Conservation (phyloP, 371 early-diverging fungal species). For the Parasitella parasitica region DNA sequence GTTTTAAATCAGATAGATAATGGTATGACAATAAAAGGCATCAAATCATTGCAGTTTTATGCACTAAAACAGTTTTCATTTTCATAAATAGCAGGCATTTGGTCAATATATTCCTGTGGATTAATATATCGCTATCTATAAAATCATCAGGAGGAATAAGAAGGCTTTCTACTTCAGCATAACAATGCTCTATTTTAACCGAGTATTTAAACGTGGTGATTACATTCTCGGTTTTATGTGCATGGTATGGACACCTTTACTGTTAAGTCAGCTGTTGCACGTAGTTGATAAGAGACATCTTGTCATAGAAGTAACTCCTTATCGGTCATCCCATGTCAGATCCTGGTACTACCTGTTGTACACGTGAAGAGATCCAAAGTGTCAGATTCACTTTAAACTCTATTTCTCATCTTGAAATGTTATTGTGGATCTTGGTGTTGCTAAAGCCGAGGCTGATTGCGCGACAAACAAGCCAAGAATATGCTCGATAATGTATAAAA, state of each 20-base stretch:
- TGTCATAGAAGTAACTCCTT: conserved; percentile 94
- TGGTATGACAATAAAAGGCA: too few relatives aligned
- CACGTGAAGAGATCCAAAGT: conserved; percentile 93
- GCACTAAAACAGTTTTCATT: too few relatives aligned
- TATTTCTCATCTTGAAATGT: conserved; percentile 85
- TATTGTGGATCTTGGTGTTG: conserved; percentile 63
- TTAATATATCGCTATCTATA: too few relatives aligned
- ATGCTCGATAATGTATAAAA: conserved; percentile 81
- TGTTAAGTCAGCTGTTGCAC: conserved; percentile 77
- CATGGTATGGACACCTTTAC: conserved; percentile 96
- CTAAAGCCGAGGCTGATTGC: conserved; percentile 82
- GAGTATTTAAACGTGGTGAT: conserved; percentile 93
- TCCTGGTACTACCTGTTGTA: conserved; percentile 93
- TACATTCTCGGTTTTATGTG: conserved; percentile 91
- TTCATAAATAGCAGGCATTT: too few relatives aligned
- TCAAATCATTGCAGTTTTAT: too few relatives aligned
- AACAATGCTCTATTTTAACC: conserved; percentile 85
- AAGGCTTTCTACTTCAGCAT: conserved; percentile 86
- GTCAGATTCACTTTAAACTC: conserved; percentile 90
- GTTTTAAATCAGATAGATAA: too few relatives aligned
- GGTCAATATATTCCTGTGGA: too few relatives aligned
- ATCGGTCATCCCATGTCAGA: conserved; percentile 99
- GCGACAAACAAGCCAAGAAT: conserved; percentile 85
- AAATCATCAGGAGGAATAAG: too few relatives aligned
- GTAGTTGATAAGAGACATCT: conserved; percentile 88